phyloP scores from a whole-genome alignment of 441 rosid species.

The Populus hybrid region DNA sequence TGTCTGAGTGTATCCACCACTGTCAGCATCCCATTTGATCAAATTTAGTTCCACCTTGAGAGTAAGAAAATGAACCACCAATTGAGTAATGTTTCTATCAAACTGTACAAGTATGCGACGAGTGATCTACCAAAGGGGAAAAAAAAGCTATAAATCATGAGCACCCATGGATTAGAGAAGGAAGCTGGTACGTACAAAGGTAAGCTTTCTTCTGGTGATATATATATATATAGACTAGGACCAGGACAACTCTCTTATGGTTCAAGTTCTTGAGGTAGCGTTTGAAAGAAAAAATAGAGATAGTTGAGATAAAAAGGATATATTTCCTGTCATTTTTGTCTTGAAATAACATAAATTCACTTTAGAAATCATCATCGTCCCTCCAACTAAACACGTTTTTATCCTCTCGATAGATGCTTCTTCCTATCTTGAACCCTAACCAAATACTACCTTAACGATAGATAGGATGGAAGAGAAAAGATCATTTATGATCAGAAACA shows the following conservation, averaged over 20 bases:
- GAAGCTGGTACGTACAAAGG: not conserved
- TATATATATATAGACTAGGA: not conserved
- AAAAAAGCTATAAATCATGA: not conserved
- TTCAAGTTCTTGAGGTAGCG: not conserved
- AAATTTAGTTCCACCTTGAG: not conserved
- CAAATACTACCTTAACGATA: too few relatives aligned
- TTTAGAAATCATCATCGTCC: too few relatives aligned
- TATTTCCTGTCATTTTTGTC: too few relatives aligned
- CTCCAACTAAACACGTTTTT: too few relatives aligned
- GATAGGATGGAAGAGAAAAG: not conserved
- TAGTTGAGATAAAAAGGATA: too few relatives aligned
- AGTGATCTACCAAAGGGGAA: not conserved
- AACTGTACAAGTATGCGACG: not conserved
- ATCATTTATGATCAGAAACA: not conserved
- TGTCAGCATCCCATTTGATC: not conserved
- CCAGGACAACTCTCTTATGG: not conserved
- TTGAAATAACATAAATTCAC: too few relatives aligned
- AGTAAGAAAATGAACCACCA: not conserved
- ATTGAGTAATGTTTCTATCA: not conserved
- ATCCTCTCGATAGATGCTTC: too few relatives aligned
- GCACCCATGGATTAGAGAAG: not conserved
- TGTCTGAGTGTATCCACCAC: not conserved
- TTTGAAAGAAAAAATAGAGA: too few relatives aligned
- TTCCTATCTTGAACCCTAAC: too few relatives aligned
- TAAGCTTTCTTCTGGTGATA: not conserved